These are phyloP conservation scores for Sisymbrium altissimum DNA, from an alignment of 345 rosid species.

Conservation along the genomic window DNA sequence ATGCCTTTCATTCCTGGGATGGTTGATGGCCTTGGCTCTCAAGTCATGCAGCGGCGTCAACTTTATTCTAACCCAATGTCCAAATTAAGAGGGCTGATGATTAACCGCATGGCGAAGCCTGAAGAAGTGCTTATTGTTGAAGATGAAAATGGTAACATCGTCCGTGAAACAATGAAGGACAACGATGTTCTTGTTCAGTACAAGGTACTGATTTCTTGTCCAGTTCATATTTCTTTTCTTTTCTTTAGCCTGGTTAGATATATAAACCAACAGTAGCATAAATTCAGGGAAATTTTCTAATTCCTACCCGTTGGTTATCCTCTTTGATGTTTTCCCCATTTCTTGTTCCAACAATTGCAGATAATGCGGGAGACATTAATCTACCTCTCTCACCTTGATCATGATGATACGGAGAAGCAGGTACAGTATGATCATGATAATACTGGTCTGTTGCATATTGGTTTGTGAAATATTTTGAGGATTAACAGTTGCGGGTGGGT, in stretches of 20 bases:
- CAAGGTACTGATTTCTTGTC: conserved; percentile 51
- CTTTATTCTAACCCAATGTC: conserved; percentile 87
- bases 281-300: background rate
- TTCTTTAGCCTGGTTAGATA: conserved; percentile 2
- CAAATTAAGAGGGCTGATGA: conserved; percentile 90
- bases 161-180: conserved; percentile 98
- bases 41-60: conserved; percentile 79
- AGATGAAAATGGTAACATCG: conserved; percentile 99
- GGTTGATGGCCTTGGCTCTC: conserved; percentile 83
- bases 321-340: background rate
- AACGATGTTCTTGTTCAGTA: conserved; percentile 99
- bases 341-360: conserved; percentile 45
- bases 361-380: conserved; percentile 96
- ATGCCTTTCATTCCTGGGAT: conserved; percentile 68
- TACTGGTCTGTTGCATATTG: background rate
- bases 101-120: conserved; percentile 98
- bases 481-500: background rate
- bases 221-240: background rate
- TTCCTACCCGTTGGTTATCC: background rate
- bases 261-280: background rate
- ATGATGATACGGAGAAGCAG: conserved; percentile 98
- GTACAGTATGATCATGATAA: conserved; percentile 37
- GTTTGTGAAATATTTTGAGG: conserved; percentile 1
- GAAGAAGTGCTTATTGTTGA: conserved; percentile 98
- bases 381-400: conserved; percentile 94